phyloP scores from a whole-genome alignment of 306 rosid species.

The Cucumis cinereus region DNA sequence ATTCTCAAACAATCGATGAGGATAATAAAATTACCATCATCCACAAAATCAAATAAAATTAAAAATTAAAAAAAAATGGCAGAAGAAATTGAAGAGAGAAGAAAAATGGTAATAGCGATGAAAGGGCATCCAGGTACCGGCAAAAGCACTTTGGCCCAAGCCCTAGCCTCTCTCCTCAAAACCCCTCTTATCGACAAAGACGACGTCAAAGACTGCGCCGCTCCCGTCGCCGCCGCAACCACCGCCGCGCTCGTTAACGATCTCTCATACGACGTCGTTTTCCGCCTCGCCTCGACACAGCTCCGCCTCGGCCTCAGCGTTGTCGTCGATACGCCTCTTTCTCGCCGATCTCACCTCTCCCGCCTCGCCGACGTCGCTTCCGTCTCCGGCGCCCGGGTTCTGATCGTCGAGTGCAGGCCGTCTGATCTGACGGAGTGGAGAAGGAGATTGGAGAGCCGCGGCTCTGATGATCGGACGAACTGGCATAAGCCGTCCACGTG shows the following conservation, averaged over 20 bases:
- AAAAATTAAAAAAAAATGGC: not conserved
- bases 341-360: not conserved
- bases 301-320: conserved; percentile 19
- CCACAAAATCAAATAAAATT: not conserved
- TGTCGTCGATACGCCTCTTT: conserved; percentile 12
- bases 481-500: conserved; percentile 14
- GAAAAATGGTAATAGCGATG: conserved; percentile 8
- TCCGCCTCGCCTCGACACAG: conserved; percentile 12
- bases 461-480: not conserved
- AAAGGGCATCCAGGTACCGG: conserved; percentile 14
- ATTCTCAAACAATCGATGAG: not conserved
- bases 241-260: conserved; percentile 6
- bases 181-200: conserved; percentile 14
- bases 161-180: conserved; percentile 2
- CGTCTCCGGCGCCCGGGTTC: conserved; percentile 1
- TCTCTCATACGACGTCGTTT: conserved; percentile 14
- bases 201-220: conserved; percentile 14
- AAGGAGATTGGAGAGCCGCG: conserved; percentile 12
- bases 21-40: not conserved
- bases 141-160: conserved; percentile 6
- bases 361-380: conserved; percentile 7
- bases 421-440: conserved; percentile 8
- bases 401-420: conserved; percentile 12
- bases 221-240: not conserved
- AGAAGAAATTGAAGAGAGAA: not conserved